phyloP scores from a whole-genome alignment of 106 monocot species.

The Dioscorea alata region DNA sequence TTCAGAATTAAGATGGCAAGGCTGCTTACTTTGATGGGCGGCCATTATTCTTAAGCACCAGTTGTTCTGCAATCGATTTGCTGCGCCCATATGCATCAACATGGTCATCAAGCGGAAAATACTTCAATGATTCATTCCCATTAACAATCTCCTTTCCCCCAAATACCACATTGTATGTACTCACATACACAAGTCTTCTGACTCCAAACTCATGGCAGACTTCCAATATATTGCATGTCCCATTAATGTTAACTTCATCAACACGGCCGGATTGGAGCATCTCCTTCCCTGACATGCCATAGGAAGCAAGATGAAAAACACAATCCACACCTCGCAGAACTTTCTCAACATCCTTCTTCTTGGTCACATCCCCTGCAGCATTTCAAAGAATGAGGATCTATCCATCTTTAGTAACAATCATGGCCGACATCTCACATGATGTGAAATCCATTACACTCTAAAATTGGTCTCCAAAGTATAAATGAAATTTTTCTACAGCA shows the following conservation, averaged over 20 bases:
- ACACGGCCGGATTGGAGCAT: constrained; percentile 73
- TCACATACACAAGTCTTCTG: constrained; percentile 82
- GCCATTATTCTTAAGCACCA: constrained; percentile 88
- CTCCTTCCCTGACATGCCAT: constrained; percentile 97
- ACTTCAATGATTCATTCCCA: constrained; percentile 76
- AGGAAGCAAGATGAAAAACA: constrained; percentile 97
- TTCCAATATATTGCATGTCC: constrained; percentile 90
- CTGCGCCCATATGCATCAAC: constrained; percentile 91
- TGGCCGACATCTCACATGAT: neutral
- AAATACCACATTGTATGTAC: constrained; percentile 98
- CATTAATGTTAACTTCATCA: constrained; percentile 80
- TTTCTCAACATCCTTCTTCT: constrained; percentile 63
- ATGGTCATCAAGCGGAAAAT: constrained; percentile 87
- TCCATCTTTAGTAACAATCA: neutral
- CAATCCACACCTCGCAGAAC: constrained; percentile 68
- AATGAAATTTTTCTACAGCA: neutral
- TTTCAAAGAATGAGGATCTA: neutral
- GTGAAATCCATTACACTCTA: neutral
- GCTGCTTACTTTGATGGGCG: constrained; percentile 61
- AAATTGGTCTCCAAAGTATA: neutral
- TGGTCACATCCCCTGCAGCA: constrained; percentile 66
- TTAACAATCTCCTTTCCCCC: constrained; percentile 90
- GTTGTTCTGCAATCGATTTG: constrained; percentile 88
- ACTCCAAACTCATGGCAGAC: constrained; percentile 74
- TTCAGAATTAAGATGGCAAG: neutral